These are phyloP conservation scores for Escallonia herrerae DNA, from an alignment of 129 eudicot species.

Conservation along the genomic window DNA sequence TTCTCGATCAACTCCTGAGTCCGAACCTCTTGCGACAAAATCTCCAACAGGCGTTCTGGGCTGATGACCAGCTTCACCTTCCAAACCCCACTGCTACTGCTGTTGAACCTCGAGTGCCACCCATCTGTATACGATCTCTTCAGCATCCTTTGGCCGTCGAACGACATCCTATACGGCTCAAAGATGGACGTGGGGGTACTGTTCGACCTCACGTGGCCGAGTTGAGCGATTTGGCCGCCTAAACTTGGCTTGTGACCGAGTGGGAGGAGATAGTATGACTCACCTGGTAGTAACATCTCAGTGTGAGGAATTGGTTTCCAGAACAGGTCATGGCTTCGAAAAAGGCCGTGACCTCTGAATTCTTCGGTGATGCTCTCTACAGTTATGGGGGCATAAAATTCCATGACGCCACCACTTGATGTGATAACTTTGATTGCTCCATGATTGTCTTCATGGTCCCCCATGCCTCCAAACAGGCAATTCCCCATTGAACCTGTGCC, in stretches of 20 bases:
- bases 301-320: constrained; percentile 20
- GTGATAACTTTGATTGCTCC: constrained; percentile 27
- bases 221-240: neutral
- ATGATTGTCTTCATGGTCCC: neutral
- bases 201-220: neutral
- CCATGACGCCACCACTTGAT: constrained; percentile 33
- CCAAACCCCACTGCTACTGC: constrained; percentile 28
- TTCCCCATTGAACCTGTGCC: constrained; percentile 13
- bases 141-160: constrained; percentile 1
- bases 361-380: constrained; percentile 27
- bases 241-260: neutral
- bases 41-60: constrained; percentile 38
- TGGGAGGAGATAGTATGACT: constrained; percentile 28
- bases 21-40: constrained; percentile 34
- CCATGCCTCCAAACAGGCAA: constrained; percentile 16
- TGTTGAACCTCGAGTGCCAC: constrained; percentile 2
- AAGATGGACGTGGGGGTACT: neutral
- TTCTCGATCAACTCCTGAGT: constrained; percentile 51
- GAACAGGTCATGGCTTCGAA: constrained; percentile 8
- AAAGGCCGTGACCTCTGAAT: constrained; percentile 28
- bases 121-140: neutral
- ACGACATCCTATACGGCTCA: constrained; percentile 27
- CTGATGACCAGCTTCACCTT: constrained; percentile 49
- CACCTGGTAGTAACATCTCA: constrained; percentile 13
- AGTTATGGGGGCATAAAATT: constrained; percentile 24